Conservation (phyloP, 2,329 filamentous ascomycete species). For the Colletotrichum noveboracense region DNA sequence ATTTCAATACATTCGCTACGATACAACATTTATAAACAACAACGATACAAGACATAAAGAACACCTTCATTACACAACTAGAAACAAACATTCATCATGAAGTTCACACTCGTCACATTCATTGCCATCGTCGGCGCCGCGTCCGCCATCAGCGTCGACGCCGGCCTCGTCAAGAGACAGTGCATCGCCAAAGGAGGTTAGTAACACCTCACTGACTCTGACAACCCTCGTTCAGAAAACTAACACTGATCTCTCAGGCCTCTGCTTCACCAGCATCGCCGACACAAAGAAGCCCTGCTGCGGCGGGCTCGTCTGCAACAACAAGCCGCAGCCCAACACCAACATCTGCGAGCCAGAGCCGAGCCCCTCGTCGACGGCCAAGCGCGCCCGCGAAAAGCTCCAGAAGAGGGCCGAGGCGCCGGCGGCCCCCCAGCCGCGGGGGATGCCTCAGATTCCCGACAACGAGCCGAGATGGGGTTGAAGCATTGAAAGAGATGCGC, state of each 20-base stretch:
- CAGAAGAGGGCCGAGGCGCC: neutral
- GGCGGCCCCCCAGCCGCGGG: neutral
- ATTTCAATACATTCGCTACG: neutral
- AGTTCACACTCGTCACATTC: conserved; percentile 1
- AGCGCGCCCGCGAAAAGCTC: neutral
- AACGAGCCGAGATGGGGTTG: neutral
- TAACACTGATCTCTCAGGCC: neutral
- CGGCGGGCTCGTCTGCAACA: neutral
- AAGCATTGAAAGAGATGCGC: neutral
- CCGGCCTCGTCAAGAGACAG: conserved; percentile 1
- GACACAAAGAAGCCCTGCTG: conserved; percentile 6
- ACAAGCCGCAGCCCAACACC: neutral
- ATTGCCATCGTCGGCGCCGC: neutral
- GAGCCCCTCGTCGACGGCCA: neutral
- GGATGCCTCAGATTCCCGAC: neutral
- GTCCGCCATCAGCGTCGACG: conserved; percentile 10
- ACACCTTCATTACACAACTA: neutral
- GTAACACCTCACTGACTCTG: neutral
- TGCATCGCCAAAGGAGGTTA: neutral
- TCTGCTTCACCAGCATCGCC: neutral
- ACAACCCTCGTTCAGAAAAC: neutral
- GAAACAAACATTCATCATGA: too few relatives aligned
- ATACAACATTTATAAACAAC: neutral
- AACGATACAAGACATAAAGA: neutral
- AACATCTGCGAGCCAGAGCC: neutral